Evolutionary conservation across 1,139 yeast species (phyloP), one percentile per base, ranked within the genome.

Genomic region (Diutina rugosa): DNA sequence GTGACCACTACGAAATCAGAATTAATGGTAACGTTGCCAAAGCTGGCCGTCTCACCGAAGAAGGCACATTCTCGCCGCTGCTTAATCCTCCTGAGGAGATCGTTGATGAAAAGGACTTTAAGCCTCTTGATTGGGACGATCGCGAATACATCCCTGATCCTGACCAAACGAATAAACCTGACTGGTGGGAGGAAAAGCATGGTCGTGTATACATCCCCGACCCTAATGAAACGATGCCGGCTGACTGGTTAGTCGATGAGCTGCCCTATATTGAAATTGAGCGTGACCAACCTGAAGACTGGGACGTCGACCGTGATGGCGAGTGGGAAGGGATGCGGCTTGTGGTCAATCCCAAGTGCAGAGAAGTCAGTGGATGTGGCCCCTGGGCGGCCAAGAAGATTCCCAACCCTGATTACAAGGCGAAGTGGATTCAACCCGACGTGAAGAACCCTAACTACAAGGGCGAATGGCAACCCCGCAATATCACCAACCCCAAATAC

Each of bases 271-370:
- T 49, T 6, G 53, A 49, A 30, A 14, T 32, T 6, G 29, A n/a
- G 8, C 12, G 6, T 12, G 53, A 49, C 14, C n/a, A 6, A 4
- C 53, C 53, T 28, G 53, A 49, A 3, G 53, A 49, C 72, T 90
- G 96, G 96, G 87, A 87, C 63, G 95, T 87, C 38, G 90, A 84
- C 60, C 91, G 86, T 65, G 96, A 90, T 65, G 96, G 97, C 5
- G 83, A 78, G 63, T 90, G 95, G 91, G 65, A 74, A 52, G 85
- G 91, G 2, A n/a, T 6, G 12, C 90, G 90, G 14, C 68, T 76
- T 56, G 74, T 90, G 52, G 72, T 72, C 46, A 90, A 90, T 68
- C 96, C 97, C 6, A 81, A 73, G 59, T 90, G 97, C 70, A 51
- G 46, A 6, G 76, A 76, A 56, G 44, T 30, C 28, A 49, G 53